A percentile compares a stretch with the other conserved stretches of the same genome.
phyloP scores from a whole-genome alignment of 805 yeast species.

The Candida saitoana region DNA sequence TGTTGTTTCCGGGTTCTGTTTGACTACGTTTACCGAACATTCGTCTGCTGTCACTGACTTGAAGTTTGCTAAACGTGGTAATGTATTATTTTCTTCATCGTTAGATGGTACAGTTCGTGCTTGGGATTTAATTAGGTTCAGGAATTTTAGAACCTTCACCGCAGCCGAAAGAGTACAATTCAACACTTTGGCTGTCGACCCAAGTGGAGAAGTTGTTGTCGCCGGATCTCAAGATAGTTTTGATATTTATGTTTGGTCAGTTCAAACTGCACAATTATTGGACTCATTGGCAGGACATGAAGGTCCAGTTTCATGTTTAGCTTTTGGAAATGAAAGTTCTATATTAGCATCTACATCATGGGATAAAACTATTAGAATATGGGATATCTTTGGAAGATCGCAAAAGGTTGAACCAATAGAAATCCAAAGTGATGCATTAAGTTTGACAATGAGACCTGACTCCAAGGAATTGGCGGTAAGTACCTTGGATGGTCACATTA shows the following conservation, averaged over 20 bases:
- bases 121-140: constrained; percentile 88
- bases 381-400: constrained; percentile 87
- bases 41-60: constrained; percentile 84
- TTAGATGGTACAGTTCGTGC: constrained; percentile 96
- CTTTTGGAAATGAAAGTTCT: constrained; percentile 76
- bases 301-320: constrained; percentile 86
- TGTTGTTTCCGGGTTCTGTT: constrained; percentile 83
- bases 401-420: constrained; percentile 90
- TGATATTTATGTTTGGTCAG: constrained; percentile 95
- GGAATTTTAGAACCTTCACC: constrained; percentile 93
- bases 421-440: constrained; percentile 76
- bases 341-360: constrained; percentile 88
- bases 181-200: constrained; percentile 87
- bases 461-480: constrained; percentile 87
- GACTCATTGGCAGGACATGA: constrained; percentile 91
- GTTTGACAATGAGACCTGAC: constrained; percentile 84
- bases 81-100: constrained; percentile 86
- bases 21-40: constrained; percentile 89
- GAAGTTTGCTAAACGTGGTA: constrained; percentile 83
- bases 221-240: constrained; percentile 90
- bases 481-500: constrained; percentile 82
- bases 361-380: constrained; percentile 91
- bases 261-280: constrained; percentile 87
- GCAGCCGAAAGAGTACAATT: constrained; percentile 87
- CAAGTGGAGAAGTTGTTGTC: constrained; percentile 93